Conservation (phyloP, 345 rosid genomes). For the Mangifera indica region DNA sequence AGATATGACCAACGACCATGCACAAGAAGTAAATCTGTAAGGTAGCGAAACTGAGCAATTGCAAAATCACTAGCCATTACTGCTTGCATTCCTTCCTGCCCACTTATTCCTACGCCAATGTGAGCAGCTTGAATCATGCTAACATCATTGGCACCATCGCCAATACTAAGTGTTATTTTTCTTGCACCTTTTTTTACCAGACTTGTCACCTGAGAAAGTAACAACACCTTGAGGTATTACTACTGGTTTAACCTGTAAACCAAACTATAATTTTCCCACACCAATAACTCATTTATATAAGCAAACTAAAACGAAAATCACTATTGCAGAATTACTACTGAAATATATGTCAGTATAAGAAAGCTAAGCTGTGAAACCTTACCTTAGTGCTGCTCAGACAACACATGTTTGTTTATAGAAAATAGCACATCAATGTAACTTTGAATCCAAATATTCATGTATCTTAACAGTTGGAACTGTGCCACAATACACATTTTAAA, state of each 20-base stretch:
- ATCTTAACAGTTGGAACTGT: too few species aligned
- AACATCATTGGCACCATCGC: slow-evolving; percentile 99
- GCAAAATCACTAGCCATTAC: slow-evolving; percentile 99
- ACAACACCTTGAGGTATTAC: neutral
- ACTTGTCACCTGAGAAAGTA: slow-evolving; percentile 75
- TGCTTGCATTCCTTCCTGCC: slow-evolving; percentile 99
- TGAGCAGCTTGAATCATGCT: slow-evolving; percentile 99
- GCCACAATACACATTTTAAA: too few species aligned
- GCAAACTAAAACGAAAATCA: slow-evolving; percentile 2
- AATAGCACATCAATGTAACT: neutral
- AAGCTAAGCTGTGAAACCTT: neutral
- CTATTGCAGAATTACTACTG: neutral
- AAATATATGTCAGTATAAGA: neutral
- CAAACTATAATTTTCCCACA: neutral
- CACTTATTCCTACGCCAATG: slow-evolving; percentile 98
- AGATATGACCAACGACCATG: slow-evolving; percentile 99
- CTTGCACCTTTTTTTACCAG: slow-evolving; percentile 92
- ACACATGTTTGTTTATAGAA: neutral
- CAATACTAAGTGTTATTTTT: slow-evolving; percentile 96
- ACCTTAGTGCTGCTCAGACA: neutral
- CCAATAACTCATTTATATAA: neutral
- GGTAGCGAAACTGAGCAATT: slow-evolving; percentile 94
- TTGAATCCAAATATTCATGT: neutral
- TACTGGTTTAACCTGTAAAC: neutral
- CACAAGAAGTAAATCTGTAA: slow-evolving; percentile 92